These are phyloP conservation scores for Neurospora sp. DNA, from an alignment of 2,329 filamentous ascomycete genomes.

Conservation along the genomic window DNA sequence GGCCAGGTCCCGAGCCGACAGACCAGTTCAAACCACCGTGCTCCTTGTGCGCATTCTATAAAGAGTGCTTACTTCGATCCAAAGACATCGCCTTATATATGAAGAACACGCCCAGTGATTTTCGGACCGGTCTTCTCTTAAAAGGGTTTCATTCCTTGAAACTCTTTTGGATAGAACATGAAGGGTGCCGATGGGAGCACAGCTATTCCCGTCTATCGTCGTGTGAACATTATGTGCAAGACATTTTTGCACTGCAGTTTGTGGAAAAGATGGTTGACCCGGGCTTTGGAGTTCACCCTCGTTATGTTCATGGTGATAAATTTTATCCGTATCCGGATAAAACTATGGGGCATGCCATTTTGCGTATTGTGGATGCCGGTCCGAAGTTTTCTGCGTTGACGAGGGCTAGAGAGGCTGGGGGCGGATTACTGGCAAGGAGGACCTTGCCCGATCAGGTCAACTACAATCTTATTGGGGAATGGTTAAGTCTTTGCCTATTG, in stretches of 20 bases:
- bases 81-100: neutral
- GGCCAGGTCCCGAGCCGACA: neutral
- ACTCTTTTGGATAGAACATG: neutral
- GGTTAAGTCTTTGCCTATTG: neutral
- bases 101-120: no score
- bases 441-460: neutral
- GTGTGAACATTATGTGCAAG: neutral
- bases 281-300: neutral
- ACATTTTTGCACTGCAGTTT: neutral
- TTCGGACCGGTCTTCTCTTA: rapidly evolving
- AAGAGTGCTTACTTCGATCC: neutral
- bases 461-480: neutral
- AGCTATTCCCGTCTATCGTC: no score
- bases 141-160: neutral
- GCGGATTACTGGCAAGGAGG: neutral
- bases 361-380: neutral
- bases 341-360: neutral
- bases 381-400: neutral
- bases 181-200: no score
- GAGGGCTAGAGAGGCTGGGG: neutral
- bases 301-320: neutral
- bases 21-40: neutral
- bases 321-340: no score
- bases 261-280: neutral
- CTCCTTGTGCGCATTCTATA: neutral